Conservation (phyloP, 129 eudicot species). For the Solidago caesia region DNA sequence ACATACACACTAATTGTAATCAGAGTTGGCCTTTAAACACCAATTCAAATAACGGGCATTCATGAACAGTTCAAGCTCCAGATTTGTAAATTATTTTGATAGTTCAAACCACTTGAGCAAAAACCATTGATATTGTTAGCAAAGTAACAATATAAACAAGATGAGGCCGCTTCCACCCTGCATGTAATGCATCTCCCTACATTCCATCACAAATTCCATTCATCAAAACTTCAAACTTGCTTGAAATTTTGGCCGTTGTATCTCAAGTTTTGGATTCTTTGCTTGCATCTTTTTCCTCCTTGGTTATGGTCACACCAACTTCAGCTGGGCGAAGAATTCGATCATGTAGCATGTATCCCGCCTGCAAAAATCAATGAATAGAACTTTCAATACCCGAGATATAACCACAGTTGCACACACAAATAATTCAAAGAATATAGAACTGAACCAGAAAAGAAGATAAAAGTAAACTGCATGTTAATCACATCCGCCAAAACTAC, state of each 20-base stretch:
- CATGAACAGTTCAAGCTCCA: neutral
- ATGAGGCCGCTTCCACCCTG: neutral
- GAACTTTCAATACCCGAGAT: neutral
- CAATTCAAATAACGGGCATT: neutral
- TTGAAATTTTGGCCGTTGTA: neutral
- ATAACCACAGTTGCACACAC: neutral
- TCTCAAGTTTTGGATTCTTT: conserved; percentile 12
- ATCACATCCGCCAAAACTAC: neutral
- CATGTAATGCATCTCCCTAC: neutral
- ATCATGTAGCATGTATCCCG: conserved; percentile 69
- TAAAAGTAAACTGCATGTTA: neutral
- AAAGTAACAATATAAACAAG: neutral
- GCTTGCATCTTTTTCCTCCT: conserved; percentile 18
- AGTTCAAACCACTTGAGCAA: neutral
- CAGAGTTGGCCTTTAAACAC: neutral
- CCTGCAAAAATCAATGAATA: conserved; percentile 37
- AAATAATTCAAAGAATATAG: neutral
- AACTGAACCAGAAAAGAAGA: neutral
- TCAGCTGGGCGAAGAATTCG: conserved; percentile 75
- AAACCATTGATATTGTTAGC: neutral
- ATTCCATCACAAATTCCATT: neutral
- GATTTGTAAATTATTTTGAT: neutral
- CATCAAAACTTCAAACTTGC: neutral
- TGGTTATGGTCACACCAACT: conserved; percentile 54
- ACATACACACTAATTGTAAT: neutral